Evolutionary conservation across 2,329 filamentous ascomycete species (phyloP), one percentile per base, ranked within the genome.

Genomic region (Penicillium rolfsii): DNA sequence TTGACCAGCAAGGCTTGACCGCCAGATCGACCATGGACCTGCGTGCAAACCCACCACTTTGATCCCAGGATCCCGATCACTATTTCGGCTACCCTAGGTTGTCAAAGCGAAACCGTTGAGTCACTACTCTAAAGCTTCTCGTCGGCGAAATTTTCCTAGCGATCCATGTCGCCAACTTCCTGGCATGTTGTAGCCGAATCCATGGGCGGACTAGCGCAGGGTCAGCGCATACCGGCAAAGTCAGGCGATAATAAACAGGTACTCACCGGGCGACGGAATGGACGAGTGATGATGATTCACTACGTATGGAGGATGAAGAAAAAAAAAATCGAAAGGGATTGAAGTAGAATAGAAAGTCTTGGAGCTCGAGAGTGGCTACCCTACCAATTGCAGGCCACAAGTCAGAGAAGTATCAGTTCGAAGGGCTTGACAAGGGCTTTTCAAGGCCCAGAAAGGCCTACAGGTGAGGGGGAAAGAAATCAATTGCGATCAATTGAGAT

Each of bases 121-220:
- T 68, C 67, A 69, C 57, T 35, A 12, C 22, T 14, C 50, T 8
- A 12, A 40, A n/a, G 14, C 35, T 5, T 30, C 52, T 54, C 38
- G 7, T 48, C 67, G 67, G 66, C 6, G 45, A 67, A 66, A 22
- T 62, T 40, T 70, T 70, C 67, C 67, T 67, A 55, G 24, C 67
- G 59, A 60, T 46, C 55, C 55, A 54, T 40, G 58, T 55, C 19
- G 30, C 38, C 36, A 24, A n/a, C 38, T 43, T 54, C 19, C 45
- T 46, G 19, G 22, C 41, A 40, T 45, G 36, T 43, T 35, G 33
- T 53, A 49, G 30, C 41, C 49, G 28, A 40, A 33, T 43, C 52
- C 52, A 54, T 33, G 52, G 52, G 26, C 52, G 24, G 14, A 38
- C 22, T 24, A 26, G 28, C 26, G 40, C n/a, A 28, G 55, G 54